phyloP scores from a whole-genome alignment of 495 filamentous ascomycete genomes.

The Aspergillus asperescens region DNA sequence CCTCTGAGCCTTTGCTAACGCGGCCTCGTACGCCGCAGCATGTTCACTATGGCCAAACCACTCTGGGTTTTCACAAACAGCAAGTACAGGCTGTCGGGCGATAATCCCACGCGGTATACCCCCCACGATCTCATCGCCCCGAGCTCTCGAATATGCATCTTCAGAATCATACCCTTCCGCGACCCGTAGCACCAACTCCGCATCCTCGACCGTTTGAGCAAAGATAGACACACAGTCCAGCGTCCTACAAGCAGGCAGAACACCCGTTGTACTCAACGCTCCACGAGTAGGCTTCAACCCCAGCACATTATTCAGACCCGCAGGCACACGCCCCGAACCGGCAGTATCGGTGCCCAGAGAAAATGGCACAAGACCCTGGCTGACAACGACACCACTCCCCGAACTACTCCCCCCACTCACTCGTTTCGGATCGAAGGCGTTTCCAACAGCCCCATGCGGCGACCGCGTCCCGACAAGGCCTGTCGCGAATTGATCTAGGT shows the following conservation, averaged over 20 bases:
- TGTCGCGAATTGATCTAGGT: conserved; percentile 65
- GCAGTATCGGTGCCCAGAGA: conserved; percentile 62
- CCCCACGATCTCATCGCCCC: conserved; percentile 9
- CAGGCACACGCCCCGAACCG: conserved; percentile 58
- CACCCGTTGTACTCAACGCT: conserved; percentile 52
- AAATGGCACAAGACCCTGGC: conserved; percentile 53
- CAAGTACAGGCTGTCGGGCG: conserved; percentile 37
- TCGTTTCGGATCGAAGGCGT: conserved; percentile 3
- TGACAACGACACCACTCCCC: conserved; percentile 13
- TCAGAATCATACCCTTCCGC: conserved; percentile 47
- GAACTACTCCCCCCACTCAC: conserved; percentile 18
- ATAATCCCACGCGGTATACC: conserved; percentile 44
- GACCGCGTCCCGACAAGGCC: conserved; percentile 58
- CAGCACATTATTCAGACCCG: conserved; percentile 59
- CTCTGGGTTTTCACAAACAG: conserved; percentile 36
- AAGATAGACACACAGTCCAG: conserved; percentile 57
- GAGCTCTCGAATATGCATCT: conserved; percentile 56
- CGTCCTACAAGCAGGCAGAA: conserved; percentile 45
- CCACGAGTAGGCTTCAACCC: conserved; percentile 66
- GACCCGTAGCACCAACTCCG: conserved; percentile 50
- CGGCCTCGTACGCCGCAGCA: conserved; percentile 41
- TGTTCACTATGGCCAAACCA: conserved; percentile 32
- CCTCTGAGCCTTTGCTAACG: conserved; percentile 32
- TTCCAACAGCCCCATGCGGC: conserved; percentile 47
- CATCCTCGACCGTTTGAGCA: conserved; percentile 47